Evolutionary conservation across 495 filamentous ascomycete genomes (phyloP), one percentile per base, ranked within the genome.

Genomic region (Durotheca rogersii): DNA sequence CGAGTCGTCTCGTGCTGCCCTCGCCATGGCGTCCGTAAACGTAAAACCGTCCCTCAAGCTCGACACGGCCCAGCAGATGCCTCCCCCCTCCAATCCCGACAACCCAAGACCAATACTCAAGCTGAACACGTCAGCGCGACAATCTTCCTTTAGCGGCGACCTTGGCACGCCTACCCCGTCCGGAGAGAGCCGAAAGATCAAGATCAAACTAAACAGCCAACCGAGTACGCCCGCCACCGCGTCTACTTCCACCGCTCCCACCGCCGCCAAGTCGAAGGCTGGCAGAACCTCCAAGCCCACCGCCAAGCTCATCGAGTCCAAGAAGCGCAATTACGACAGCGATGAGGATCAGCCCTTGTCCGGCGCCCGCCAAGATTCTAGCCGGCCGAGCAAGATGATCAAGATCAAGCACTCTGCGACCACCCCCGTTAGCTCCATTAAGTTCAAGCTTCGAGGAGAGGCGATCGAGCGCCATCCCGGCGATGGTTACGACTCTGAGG

Each of bases 401-500:
- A 74, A 74, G 43, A 60, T 76, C 31, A 72, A 64, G 10, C 44
- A 41, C 5, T 31, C 31, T 6, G 40, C 30, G 18, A 39, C 29
- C 51, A 64, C 64, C 47, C 53, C 71, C 67, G 39, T 72, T 32
- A 78, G 60, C 44, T 59, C 71, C 49, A 69, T 80, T 30, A 81
- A 73, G 53, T 65, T 79, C 31, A 81, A 75, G 41, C 51, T 76
- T 39, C 81, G 82, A 58, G 79, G 81, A 0, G 83, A 84, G 33
- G 74, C 81, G 0, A 82, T 86, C 0, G 71, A 70, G 16, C 77
- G 88, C 39, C 81, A 81, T 11, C 72, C 69, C 2, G 93, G 91
- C 11, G 88, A 93, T 15, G 94, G 90, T 6, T 98, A 97, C 67
- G 93, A 98, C 65, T 95, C 89, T n/a, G 93, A 97, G 67, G 88